Percentiles rank a stretch among this genome's conserved stretches.
These are phyloP conservation scores for Solanum hybrid DNA, from an alignment of 305 asterid genomes.

Conservation along the genomic window DNA sequence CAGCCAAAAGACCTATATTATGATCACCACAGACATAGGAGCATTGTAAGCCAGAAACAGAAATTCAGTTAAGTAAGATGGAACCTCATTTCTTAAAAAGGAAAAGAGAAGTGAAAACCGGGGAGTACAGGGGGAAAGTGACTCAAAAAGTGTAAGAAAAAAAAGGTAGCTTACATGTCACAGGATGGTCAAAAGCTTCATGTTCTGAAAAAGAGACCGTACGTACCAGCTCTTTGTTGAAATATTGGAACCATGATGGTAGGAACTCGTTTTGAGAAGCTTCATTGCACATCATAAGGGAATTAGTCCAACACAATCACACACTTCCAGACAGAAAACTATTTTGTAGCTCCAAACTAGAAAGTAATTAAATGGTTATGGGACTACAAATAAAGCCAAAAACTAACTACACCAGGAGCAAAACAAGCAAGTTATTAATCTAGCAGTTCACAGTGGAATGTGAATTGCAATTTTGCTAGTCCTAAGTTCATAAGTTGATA, in stretches of 20 bases:
- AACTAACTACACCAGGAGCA: background rate
- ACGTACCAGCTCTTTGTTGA: constrained; percentile 76
- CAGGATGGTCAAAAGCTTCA: constrained; percentile 98
- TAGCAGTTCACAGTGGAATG: background rate
- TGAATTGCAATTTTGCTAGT: background rate
- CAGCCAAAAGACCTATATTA: constrained; percentile 77
- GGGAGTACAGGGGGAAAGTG: constrained; percentile 3
- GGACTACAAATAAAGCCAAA: constrained; percentile 1
- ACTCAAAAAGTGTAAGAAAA: constrained; percentile 2
- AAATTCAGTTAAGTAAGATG: constrained; percentile 3
- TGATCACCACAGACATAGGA: constrained; percentile 11
- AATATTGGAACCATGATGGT: constrained; percentile 81
- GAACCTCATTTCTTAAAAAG: constrained; percentile 15
- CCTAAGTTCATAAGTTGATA: background rate
- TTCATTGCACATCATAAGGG: constrained; percentile 31
- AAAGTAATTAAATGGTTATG: constrained; percentile 12
- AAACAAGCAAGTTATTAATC: background rate
- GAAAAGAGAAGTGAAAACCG: background rate
- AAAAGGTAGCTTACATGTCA: constrained; percentile 60
- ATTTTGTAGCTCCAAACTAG: background rate
- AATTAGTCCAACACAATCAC: constrained; percentile 16
- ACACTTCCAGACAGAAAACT: background rate
- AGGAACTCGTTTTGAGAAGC: constrained; percentile 58
- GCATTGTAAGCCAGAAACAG: constrained; percentile 13
- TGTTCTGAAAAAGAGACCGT: constrained; percentile 86